phyloP scores from a whole-genome alignment of 345 rosid genomes.

The Eucalyptus curtisii region DNA sequence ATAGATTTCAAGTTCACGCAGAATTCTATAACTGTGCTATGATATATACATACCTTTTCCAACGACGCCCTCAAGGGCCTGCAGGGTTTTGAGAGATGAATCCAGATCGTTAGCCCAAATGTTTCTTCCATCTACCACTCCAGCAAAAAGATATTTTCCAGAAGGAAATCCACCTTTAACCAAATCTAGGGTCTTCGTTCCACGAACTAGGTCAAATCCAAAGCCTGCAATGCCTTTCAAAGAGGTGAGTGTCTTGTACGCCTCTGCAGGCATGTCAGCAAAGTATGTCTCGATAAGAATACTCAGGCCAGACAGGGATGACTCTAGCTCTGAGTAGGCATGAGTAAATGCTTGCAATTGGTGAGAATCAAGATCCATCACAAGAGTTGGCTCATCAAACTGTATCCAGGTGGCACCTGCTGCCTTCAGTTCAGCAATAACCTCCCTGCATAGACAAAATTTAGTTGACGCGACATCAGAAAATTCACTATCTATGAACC shows the following conservation, averaged over 20 bases:
- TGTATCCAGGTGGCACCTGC: conserved; percentile 97
- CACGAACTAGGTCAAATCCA: conserved; percentile 89
- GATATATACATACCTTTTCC: conserved; percentile 52
- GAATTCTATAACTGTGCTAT: background rate
- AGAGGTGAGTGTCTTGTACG: conserved; percentile 65
- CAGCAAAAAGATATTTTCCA: conserved; percentile 87
- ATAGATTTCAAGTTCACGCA: background rate
- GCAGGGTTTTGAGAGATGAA: conserved; percentile 50
- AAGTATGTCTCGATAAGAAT: conserved; percentile 90
- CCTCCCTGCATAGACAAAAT: conserved; percentile 47
- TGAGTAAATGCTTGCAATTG: conserved; percentile 63
- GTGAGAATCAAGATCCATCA: conserved; percentile 74
- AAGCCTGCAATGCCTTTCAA: conserved; percentile 76
- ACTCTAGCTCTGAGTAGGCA: conserved; percentile 73
- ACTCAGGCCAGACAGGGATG: conserved; percentile 71
- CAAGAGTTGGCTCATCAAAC: conserved; percentile 86
- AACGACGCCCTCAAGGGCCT: conserved; percentile 51
- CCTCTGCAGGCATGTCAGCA: conserved; percentile 77
- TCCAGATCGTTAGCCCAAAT: conserved; percentile 96
- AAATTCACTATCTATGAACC: background rate
- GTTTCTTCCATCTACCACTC: conserved; percentile 96
- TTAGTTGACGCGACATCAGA: background rate
- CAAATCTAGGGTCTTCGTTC: conserved; percentile 65
- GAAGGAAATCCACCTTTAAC: conserved; percentile 71
- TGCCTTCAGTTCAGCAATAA: conserved; percentile 71